phyloP scores from a whole-genome alignment of 2,329 filamentous ascomycete genomes.

The Ophiognomonia clavigignenti-juglandacearum region DNA sequence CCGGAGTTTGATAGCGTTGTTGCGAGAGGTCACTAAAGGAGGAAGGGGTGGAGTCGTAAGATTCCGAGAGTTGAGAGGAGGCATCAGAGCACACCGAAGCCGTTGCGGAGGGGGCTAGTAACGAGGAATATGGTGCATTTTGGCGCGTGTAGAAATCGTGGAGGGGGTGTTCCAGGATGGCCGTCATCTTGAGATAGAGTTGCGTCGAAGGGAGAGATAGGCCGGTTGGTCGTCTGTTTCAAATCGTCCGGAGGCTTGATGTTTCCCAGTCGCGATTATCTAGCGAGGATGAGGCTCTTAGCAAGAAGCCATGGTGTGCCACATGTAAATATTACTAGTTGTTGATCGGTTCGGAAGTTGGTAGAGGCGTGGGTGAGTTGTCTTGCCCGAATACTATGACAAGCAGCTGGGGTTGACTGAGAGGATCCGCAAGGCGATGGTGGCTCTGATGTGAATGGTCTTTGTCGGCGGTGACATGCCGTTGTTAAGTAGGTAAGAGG shows the following conservation, averaged over 20 bases:
- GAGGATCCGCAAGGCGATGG: constrained; percentile 13
- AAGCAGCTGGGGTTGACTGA: background rate
- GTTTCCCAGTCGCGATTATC: constrained; percentile 7
- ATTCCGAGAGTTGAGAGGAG: constrained; percentile 60
- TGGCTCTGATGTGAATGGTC: constrained; percentile 13
- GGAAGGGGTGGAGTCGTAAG: constrained; percentile 58
- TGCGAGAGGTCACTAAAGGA: constrained; percentile 38
- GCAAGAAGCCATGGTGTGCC: constrained; percentile 12
- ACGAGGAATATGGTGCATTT: constrained; percentile 62
- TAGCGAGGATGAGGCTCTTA: constrained; percentile 10
- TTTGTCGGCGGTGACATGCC: constrained; percentile 15
- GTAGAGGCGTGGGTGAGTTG: constrained; percentile 1
- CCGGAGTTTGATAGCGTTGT: constrained; percentile 24
- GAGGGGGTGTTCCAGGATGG: constrained; percentile 46
- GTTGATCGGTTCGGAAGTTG: constrained; percentile 1
- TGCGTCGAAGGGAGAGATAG: constrained; percentile 5
- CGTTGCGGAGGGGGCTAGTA: constrained; percentile 69
- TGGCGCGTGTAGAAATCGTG: constrained; percentile 45
- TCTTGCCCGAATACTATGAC: background rate
- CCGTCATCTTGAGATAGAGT: constrained; percentile 50
- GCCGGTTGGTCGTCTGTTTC: constrained; percentile 15
- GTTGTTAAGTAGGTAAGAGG: constrained; percentile 2
- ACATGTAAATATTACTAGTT: constrained; percentile 12
- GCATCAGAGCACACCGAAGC: constrained; percentile 75
- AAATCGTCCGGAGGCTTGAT: constrained; percentile 10